A percentile compares a stretch with the other conserved stretches of the same genome.
Conservation (phyloP, 331 rosid genomes). For the Pyrus hybrid region DNA sequence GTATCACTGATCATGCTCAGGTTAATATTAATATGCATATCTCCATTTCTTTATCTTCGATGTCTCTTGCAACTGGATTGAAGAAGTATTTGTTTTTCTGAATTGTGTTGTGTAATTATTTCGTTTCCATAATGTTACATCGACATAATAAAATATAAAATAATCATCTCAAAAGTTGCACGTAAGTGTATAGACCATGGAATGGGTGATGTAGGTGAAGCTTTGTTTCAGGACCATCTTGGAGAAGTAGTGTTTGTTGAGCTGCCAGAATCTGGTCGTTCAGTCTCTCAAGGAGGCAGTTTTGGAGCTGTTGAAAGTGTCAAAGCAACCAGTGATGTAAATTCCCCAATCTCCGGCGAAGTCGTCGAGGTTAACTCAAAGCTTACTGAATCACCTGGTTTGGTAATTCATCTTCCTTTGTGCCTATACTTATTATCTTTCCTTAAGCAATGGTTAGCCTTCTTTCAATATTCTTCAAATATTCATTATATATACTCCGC, state of each 20-base stretch:
- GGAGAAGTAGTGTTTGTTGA: conserved; percentile 97
- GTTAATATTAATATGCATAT: conserved; percentile 4
- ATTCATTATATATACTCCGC: background rate
- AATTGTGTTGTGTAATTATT: too few species aligned
- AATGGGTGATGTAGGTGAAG: background rate
- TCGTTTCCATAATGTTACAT: too few species aligned
- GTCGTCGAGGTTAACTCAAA: conserved; percentile 67
- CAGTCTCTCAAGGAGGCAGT: conserved; percentile 44
- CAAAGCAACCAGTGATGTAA: conserved; percentile 88
- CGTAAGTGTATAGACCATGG: background rate
- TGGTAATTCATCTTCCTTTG: conserved; percentile 39
- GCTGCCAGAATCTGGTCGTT: conserved; percentile 61
- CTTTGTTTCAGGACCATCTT: conserved; percentile 67
- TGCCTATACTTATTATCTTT: background rate
- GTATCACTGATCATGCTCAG: conserved; percentile 88
- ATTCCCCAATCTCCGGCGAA: conserved; percentile 93
- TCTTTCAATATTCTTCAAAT: background rate
- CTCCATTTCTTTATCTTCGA: background rate
- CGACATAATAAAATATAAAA: too few species aligned
- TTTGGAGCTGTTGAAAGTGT: conserved; percentile 99
- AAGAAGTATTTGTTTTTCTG: too few species aligned
- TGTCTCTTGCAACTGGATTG: background rate
- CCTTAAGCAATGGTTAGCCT: background rate
- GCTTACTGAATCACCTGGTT: conserved; percentile 66
- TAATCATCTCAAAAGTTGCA: too few species aligned